phyloP scores from a whole-genome alignment of 441 rosid species.

The Macaranga tanarius region DNA sequence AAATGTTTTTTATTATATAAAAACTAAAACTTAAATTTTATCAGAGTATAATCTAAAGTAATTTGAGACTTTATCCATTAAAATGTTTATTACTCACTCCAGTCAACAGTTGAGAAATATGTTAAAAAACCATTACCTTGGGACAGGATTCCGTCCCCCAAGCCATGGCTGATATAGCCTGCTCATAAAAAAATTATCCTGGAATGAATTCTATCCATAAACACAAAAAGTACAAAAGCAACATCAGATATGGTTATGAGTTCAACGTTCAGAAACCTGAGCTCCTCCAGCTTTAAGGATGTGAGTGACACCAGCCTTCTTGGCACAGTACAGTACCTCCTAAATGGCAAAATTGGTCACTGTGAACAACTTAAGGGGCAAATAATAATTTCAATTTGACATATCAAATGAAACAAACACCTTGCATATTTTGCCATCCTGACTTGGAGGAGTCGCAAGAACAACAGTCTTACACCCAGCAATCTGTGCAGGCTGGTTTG shows the following conservation, averaged over 20 bases:
- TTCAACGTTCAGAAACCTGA: slow-evolving; percentile 53
- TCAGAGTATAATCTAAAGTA: background rate
- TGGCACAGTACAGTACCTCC: slow-evolving; percentile 95
- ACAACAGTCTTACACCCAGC: slow-evolving; percentile 91
- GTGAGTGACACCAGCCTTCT: slow-evolving; percentile 91
- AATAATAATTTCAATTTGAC: background rate
- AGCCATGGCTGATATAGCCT: slow-evolving; percentile 98
- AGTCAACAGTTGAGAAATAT: background rate
- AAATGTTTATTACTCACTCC: background rate
- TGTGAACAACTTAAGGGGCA: background rate
- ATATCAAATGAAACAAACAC: slow-evolving; percentile 35
- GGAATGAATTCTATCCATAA: slow-evolving; percentile 10
- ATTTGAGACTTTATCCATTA: background rate
- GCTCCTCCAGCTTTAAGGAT: slow-evolving; percentile 97
- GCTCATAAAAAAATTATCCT: slow-evolving; percentile 18
- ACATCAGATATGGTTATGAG: background rate
- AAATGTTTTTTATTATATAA: too few relatives aligned
- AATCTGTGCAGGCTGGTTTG: slow-evolving; percentile 84
- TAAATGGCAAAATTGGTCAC: slow-evolving; percentile 18
- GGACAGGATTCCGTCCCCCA: slow-evolving; percentile 98
- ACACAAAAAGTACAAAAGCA: background rate
- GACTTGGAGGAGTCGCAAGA: slow-evolving; percentile 87
- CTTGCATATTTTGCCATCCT: slow-evolving; percentile 92
- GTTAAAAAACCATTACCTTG: slow-evolving; percentile 51
- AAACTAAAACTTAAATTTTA: too few relatives aligned